A percentile compares a stretch with the other conserved stretches of the same genome.
These are phyloP conservation scores for Phyllosticta citribraziliensis DNA, from an alignment of 2,329 filamentous ascomycete species.

Conservation along the genomic window DNA sequence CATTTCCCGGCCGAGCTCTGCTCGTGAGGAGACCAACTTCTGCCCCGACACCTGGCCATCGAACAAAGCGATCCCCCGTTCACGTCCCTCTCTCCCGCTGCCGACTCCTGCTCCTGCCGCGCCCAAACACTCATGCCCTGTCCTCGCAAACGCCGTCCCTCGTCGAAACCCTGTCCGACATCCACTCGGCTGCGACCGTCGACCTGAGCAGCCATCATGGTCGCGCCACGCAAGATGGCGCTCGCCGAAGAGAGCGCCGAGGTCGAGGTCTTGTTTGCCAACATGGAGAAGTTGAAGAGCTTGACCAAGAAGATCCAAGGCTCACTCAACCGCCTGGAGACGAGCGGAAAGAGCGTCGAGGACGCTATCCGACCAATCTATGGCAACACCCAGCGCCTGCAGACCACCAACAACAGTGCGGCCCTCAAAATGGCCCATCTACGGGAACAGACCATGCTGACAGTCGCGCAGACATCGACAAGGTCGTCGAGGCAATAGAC, in stretches of 20 bases:
- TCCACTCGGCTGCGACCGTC: conserved; percentile 11
- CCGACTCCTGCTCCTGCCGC: not conserved
- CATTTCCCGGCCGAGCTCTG: not conserved
- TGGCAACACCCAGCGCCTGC: conserved; percentile 80
- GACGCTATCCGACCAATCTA: conserved; percentile 89
- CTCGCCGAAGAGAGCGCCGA: conserved; percentile 59
- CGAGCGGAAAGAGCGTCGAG: conserved; percentile 80
- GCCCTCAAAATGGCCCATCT: conserved; percentile 5
- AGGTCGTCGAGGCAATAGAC: conserved; percentile 77
- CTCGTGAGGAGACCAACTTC: not conserved
- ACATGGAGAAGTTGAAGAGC: conserved; percentile 82
- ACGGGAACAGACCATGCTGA: not conserved
- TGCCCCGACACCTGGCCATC: not conserved
- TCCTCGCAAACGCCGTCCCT: not conserved
- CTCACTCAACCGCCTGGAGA: conserved; percentile 72
- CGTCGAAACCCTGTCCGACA: not conserved
- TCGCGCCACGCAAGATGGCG: conserved; percentile 45
- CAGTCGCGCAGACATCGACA: conserved; percentile 60
- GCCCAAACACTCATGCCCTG: not conserved
- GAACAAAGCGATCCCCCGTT: conserved; percentile 11
- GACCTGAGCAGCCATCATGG: conserved; percentile 33
- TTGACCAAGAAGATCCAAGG: conserved; percentile 94
- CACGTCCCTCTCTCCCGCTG: not conserved
- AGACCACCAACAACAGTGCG: conserved; percentile 73
- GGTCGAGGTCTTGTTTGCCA: conserved; percentile 56